phyloP scores from a whole-genome alignment of 805 yeast genomes.

The Suhomyces sp. region DNA sequence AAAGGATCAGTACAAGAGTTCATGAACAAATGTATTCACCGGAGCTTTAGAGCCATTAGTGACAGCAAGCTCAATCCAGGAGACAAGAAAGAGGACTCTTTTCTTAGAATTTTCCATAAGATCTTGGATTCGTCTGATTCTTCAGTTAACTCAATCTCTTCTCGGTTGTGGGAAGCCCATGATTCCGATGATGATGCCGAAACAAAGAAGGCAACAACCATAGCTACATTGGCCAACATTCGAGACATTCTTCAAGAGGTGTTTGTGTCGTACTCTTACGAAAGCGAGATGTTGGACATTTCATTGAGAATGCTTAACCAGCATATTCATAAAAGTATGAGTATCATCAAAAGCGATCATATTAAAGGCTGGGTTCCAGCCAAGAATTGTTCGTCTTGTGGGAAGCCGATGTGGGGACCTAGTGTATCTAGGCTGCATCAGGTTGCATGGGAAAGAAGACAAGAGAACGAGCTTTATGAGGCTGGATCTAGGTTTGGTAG shows the following conservation, averaged over 20 bases:
- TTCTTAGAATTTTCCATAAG: constrained; percentile 53
- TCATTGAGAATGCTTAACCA: constrained; percentile 55
- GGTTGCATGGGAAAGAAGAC: constrained; percentile 56
- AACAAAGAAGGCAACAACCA: constrained; percentile 22
- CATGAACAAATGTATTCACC: constrained; percentile 31
- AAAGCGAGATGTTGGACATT: constrained; percentile 52
- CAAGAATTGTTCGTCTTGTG: constrained; percentile 73
- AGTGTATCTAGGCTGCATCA: constrained; percentile 51
- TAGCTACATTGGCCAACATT: constrained; percentile 59
- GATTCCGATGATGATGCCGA: no score
- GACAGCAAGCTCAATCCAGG: constrained; percentile 23
- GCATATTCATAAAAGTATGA: constrained; percentile 51
- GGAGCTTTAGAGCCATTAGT: constrained; percentile 33
- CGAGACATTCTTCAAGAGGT: constrained; percentile 61
- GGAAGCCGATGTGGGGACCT: constrained; percentile 66
- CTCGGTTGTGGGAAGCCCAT: no score
- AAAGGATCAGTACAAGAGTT: constrained; percentile 3
- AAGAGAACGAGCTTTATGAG: constrained; percentile 11
- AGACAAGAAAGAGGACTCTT: constrained; percentile 31
- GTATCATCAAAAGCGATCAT: constrained; percentile 40
- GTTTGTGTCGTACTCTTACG: constrained; percentile 63
- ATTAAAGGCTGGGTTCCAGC: constrained; percentile 61
- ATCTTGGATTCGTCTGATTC: constrained; percentile 45
- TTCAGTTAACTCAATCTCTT: no score
- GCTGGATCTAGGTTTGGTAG: constrained; percentile 5